phyloP scores from a whole-genome alignment of 768 basidiomycete genomes.

The Tricholoma furcatifolium region DNA sequence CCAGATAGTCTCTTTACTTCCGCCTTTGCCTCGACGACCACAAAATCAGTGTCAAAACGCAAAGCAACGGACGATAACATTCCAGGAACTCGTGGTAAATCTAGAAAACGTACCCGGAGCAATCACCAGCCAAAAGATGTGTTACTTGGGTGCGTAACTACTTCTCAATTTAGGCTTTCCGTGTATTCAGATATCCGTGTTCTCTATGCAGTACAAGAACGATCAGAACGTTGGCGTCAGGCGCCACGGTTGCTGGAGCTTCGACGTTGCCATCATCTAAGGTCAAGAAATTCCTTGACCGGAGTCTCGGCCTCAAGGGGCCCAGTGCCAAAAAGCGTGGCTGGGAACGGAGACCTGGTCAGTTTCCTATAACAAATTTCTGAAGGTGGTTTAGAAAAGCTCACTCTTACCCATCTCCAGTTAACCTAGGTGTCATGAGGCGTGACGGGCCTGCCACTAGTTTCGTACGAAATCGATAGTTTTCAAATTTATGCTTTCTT shows the following conservation, averaged over 20 bases:
- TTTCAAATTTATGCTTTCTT: too few species aligned
- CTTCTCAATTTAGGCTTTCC: not conserved
- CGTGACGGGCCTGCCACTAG: constrained; percentile 49
- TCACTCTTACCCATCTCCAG: constrained; percentile 26
- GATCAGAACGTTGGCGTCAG: constrained; percentile 42
- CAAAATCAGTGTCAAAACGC: constrained; percentile 21
- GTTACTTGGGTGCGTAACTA: constrained; percentile 48
- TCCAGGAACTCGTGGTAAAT: constrained; percentile 21
- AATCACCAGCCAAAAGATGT: constrained; percentile 43
- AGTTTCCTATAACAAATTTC: constrained; percentile 12
- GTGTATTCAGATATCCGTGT: constrained; percentile 2
- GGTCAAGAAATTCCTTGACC: constrained; percentile 50
- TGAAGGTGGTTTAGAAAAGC: not conserved
- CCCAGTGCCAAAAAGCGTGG: constrained; percentile 36
- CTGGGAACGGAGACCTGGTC: constrained; percentile 65
- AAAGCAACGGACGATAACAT: constrained; percentile 16
- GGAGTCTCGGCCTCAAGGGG: constrained; percentile 48
- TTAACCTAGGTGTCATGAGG: constrained; percentile 57
- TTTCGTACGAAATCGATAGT: constrained; percentile 42
- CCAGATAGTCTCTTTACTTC: constrained; percentile 64
- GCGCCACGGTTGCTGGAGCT: constrained; percentile 29
- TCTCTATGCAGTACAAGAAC: constrained; percentile 44
- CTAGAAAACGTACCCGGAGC: constrained; percentile 29
- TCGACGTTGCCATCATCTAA: constrained; percentile 48
- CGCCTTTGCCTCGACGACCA: constrained; percentile 42